Evolutionary conservation across 2,329 filamentous ascomycete species (phyloP), one percentile per base, ranked within the genome.

Genomic region (Leptodontidium sp.): DNA sequence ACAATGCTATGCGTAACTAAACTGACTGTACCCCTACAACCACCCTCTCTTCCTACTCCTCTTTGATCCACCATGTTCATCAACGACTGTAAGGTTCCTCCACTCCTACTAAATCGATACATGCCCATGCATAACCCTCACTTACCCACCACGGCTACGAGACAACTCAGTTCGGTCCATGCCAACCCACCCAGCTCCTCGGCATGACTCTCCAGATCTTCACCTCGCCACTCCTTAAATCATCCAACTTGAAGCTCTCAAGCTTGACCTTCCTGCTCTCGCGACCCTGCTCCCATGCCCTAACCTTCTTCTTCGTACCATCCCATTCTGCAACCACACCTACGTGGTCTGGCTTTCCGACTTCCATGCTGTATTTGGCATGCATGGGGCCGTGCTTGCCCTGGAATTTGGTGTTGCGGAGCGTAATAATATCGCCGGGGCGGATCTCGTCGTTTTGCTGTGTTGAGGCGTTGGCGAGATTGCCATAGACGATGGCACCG

Each of bases 191-290:
- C 94, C 94, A 99, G 78, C 87, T 91, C 76, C 93, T 87, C 49
- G 93, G 92, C 88, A 98, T 97, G 57, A 98, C 92, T 67, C 96
- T 88, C 96, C 96, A 99, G 70, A 99, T 93, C 84, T 96, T 95
- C 75, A 98, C 94, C 82, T 99, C 96, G 21, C 96, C 96, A 80
- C 91, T 95, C 78, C 93, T 87, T 79, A 99, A 78, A 82, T 99
- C 96, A 55, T 94, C 94, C 70, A 99, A 86, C 82, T 94, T 93
- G 82, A 95, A 98, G 81, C 94, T 97, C 84, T 98, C 95, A 70
- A 93, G 84, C 83, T 97, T 96, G 65, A 97, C 91, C 84, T 98
- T 98, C 80, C 92, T 95, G 79, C 90, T 94, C 83, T 98, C 95
- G 15, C 95, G 85, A 0, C 95, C 95, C 79, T 99, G 96, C 80